phyloP scores from a whole-genome alignment of 2,329 filamentous ascomycete species.

The Teratosphaeria gauchensis region DNA sequence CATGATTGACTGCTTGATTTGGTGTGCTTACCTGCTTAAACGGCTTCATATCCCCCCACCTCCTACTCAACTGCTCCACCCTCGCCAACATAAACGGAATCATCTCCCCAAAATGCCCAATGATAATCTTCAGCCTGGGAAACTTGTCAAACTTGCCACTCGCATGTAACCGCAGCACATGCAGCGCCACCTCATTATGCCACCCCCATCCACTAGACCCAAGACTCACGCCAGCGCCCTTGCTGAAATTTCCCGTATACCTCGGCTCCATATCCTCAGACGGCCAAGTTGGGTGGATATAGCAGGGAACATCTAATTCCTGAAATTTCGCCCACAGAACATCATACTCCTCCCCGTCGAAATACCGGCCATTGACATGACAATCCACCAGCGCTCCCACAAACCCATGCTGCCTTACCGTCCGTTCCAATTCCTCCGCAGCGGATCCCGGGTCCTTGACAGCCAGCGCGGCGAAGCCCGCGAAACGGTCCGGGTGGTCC shows the following conservation, averaged over 20 bases:
- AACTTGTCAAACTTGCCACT: conserved; percentile 47
- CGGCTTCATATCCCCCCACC: conserved; percentile 25
- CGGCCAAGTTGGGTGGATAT: conserved; percentile 42
- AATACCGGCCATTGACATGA: conserved; percentile 26
- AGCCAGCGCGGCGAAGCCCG: conserved; percentile 26
- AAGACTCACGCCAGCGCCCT: conserved; percentile 24
- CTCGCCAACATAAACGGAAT: conserved; percentile 49
- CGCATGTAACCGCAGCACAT: conserved; percentile 42
- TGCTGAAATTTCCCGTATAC: conserved; percentile 27
- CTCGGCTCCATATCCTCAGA: conserved; percentile 28
- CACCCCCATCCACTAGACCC: conserved; percentile 40
- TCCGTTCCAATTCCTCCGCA: conserved; percentile 24
- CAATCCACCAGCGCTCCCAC: conserved; percentile 29
- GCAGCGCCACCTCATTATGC: conserved; percentile 42
- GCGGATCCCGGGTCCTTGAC: conserved; percentile 22
- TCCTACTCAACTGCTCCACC: conserved; percentile 23
- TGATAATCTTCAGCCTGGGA: conserved; percentile 45
- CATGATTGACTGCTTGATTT: too few relatives aligned
- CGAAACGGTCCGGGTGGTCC: conserved; percentile 20
- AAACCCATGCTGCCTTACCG: conserved; percentile 24
- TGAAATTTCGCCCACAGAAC: conserved; percentile 25
- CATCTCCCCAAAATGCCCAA: conserved; percentile 50
- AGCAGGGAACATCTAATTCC: conserved; percentile 42
- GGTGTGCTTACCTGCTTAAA: not conserved
- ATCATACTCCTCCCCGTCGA: conserved; percentile 24